phyloP scores from a whole-genome alignment of 768 basidiomycete genomes.

The Lactarius hatsudake region DNA sequence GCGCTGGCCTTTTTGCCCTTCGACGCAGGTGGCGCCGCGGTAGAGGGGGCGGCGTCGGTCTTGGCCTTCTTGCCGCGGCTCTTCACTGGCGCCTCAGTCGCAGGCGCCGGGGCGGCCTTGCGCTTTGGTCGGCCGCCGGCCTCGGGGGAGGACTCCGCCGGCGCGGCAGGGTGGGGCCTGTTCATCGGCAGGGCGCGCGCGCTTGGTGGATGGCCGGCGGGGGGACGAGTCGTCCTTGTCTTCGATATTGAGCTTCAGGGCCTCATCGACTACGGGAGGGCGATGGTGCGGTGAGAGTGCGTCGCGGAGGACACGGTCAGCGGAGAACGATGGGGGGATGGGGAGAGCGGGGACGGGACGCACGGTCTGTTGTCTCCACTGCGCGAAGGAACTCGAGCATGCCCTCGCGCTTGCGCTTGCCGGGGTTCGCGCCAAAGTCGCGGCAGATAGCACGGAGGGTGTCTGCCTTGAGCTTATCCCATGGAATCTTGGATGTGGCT shows the following conservation, averaged over 20 bases:
- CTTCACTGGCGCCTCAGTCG: conserved; percentile 20
- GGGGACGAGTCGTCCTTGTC: conserved; percentile 25
- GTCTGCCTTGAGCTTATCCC: conserved; percentile 30
- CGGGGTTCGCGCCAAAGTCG: conserved; percentile 30
- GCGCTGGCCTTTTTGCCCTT: conserved; percentile 16
- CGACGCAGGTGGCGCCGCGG: conserved; percentile 4
- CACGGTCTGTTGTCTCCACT: conserved; percentile 30
- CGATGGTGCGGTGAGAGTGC: neutral
- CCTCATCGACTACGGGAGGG: conserved; percentile 23
- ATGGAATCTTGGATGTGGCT: conserved; percentile 27
- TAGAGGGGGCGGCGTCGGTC: conserved; percentile 1
- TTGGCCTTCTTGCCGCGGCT: conserved; percentile 23
- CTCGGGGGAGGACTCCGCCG: conserved; percentile 6
- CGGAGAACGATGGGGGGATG: neutral
- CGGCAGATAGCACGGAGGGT: conserved; percentile 30
- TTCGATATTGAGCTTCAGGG: conserved; percentile 23
- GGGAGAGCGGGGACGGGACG: conserved; percentile 17
- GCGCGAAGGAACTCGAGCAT: conserved; percentile 29
- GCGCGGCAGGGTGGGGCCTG: conserved; percentile 4
- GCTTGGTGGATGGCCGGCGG: conserved; percentile 22
- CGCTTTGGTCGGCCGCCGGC: conserved; percentile 18
- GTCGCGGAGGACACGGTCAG: neutral
- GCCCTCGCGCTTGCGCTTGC: conserved; percentile 27
- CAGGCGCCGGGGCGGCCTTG: conserved; percentile 23
- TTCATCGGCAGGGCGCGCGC: conserved; percentile 19